Conservation (phyloP, 75 land plant genomes). For the Azolla pinnata region DNA sequence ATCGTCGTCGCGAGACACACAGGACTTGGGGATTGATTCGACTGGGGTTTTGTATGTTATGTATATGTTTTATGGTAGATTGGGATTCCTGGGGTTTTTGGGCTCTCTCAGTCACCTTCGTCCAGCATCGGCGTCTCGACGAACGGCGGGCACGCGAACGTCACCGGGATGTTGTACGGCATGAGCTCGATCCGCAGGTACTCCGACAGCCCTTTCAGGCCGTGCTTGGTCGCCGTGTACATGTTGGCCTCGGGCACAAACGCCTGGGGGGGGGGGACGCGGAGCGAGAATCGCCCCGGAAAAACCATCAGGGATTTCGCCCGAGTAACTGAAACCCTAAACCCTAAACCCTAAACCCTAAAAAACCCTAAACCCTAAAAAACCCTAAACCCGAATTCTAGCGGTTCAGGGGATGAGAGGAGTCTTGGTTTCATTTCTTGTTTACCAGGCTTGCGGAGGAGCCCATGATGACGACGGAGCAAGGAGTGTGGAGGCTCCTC, state of each 20-base stretch:
- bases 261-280: not conserved
- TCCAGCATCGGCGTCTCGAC: slow-evolving; percentile 18
- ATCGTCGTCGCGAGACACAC: no score
- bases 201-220: slow-evolving; percentile 17
- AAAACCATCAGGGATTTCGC: not conserved
- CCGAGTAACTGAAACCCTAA: not conserved
- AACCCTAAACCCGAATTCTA: no score
- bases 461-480: slow-evolving; percentile 20
- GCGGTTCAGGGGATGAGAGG: no score
- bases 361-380: not conserved
- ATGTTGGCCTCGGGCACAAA: not conserved
- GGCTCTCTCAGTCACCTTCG: slow-evolving; percentile 5
- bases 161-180: slow-evolving; percentile 21
- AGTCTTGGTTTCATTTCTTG: no score
- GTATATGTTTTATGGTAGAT: no score
- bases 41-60: no score
- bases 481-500: slow-evolving; percentile 4
- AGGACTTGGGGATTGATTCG: no score
- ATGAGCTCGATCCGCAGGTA: slow-evolving; percentile 14
- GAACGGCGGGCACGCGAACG: slow-evolving; percentile 17
- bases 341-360: not conserved
- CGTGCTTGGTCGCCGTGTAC: slow-evolving; percentile 19
- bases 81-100: no score
- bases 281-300: not conserved
- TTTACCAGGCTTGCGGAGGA: slow-evolving; percentile 30